A percentile compares a stretch with the other conserved stretches of the same genome.
phyloP scores from a whole-genome alignment of 2,329 filamentous ascomycete species.

The Fusarium annulatum region DNA sequence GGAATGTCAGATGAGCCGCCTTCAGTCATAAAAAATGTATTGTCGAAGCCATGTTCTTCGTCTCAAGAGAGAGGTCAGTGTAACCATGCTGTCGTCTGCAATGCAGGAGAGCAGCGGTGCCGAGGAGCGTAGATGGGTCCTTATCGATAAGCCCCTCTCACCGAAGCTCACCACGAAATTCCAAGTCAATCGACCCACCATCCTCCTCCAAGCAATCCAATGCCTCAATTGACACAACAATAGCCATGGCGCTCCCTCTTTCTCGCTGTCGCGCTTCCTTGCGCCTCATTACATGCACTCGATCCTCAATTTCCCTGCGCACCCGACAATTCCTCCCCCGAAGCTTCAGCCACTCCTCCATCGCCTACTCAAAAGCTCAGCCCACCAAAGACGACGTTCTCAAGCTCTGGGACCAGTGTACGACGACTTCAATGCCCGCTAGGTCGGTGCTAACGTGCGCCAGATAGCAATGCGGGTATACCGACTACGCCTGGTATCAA shows the following conservation, averaged over 20 bases:
- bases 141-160: slow-evolving; percentile 24
- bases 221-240: slow-evolving; percentile 37
- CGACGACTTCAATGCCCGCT: neutral
- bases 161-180: slow-evolving; percentile 29
- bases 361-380: slow-evolving; percentile 6
- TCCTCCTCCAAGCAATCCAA: slow-evolving; percentile 13
- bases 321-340: slow-evolving; percentile 32
- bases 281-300: slow-evolving; percentile 15
- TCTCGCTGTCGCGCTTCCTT: slow-evolving; percentile 40
- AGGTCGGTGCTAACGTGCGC: neutral
- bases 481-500: slow-evolving; percentile 31
- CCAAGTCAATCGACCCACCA: slow-evolving; percentile 35
- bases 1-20: neutral
- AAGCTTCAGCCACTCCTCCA: slow-evolving; percentile 40
- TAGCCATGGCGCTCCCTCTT: slow-evolving; percentile 42
- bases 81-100: neutral
- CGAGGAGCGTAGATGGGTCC: neutral
- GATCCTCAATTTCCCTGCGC: slow-evolving; percentile 12
- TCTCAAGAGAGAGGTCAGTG: neutral
- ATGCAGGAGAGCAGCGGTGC: neutral
- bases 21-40: no score
- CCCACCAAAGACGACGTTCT: slow-evolving; percentile 41
- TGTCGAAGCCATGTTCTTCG: neutral
- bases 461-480: slow-evolving; percentile 46
- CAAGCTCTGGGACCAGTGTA: slow-evolving; percentile 49